Conservation (phyloP, 805 yeast genomes). For the Candida patagonica region DNA sequence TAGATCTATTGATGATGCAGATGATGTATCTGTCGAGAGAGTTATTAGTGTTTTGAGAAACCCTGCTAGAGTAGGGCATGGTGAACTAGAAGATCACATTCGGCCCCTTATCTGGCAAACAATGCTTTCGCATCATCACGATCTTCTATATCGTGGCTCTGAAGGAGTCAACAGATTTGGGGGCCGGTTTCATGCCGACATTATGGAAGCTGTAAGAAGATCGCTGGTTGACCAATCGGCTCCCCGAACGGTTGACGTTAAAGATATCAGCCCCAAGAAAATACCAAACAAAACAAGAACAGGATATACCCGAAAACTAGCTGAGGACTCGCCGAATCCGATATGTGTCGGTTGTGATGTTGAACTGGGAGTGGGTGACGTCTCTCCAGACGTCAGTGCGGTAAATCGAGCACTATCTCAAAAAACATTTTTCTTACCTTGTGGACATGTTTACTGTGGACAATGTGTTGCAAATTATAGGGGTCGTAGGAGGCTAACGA, state of each 20-base stretch:
- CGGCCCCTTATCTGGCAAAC: neutral
- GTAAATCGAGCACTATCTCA: constrained; percentile 36
- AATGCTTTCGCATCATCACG: neutral
- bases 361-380: constrained; percentile 63
- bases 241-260: constrained; percentile 2
- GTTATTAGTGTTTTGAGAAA: neutral
- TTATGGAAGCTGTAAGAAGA: constrained; percentile 3
- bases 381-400: constrained; percentile 1
- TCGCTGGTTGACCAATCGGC: constrained; percentile 1
- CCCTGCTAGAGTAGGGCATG: neutral
- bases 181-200: neutral
- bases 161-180: neutral
- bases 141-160: neutral
- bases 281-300: constrained; percentile 4
- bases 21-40: neutral
- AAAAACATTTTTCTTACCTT: constrained; percentile 53
- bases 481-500: constrained; percentile 29
- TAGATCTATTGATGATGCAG: neutral
- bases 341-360: constrained; percentile 63
- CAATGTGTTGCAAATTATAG: constrained; percentile 62
- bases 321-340: constrained; percentile 6
- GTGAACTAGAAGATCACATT: neutral
- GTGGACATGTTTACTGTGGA: constrained; percentile 88
- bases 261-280: constrained; percentile 6
- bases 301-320: constrained; percentile 8